Evolutionary conservation across 768 basidiomycete genomes (phyloP), one percentile per base, ranked within the genome.

Genomic region (Russula vinacea): DNA sequence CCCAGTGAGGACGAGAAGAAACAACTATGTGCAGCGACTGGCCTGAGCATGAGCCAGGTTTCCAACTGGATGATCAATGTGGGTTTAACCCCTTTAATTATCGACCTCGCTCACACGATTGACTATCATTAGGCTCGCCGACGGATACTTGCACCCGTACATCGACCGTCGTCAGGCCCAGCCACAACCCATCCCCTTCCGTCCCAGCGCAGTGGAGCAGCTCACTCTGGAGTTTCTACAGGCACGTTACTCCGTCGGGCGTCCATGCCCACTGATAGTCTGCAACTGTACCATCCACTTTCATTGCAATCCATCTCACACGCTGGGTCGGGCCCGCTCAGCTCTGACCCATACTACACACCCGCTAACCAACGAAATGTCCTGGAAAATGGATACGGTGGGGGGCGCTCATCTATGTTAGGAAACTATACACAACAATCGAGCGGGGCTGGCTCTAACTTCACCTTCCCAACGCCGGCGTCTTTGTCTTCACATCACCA

Each of bases 41-140:
- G 90, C 29, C 77, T 94, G 67, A 90, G 86, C 77, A 93, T 93
- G 90, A 85, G 82, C 75, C 91, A 94, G 75, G 90, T 93, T 0
- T 91, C 89, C 58, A 93, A 93, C 74, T 93, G 91, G 91, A 93
- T 93, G 91, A 93, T 93, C 71, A 93, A 93, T 70, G 91, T 84
- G 60, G 57, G 83, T 76, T 16, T 17, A 13, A 47, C n/a, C 51
- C 64, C 22, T 49, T 13, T 33, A 56, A 64, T 62, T 3, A 53
- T 33, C 67, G 64, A n/a, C 60, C 54, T 2, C 58, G 60, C 66
- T 72, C 64, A 71, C 56, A 57, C 50, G 35, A 29, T 50, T 50
- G 57, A 60, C 39, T 57, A 33, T 29, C 52, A 39, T 42, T 72
- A 92, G 90, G 90, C 90, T 68, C 83, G 90, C 26, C 84, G 90